Base-by-base conservation (phyloP, 176 grass and related monocot species). In the Tuctoria greenei region DNA sequence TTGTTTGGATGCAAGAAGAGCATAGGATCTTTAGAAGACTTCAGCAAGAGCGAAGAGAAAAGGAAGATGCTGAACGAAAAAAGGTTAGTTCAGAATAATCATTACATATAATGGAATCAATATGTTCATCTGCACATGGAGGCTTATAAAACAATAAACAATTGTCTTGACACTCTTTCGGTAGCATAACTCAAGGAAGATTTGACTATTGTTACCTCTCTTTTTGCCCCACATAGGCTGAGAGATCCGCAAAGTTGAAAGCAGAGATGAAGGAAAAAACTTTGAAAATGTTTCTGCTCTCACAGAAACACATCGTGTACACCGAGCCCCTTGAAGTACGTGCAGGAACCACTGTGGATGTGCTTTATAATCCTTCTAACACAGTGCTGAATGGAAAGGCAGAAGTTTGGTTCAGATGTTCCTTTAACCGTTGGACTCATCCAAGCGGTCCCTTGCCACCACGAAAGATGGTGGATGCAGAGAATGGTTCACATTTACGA, bases 271-370 rank as follows among this genome's bases (percentile, higher is more conserved):
- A 98, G 75, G 84, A 94, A 63, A 91, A 82, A 54, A 88, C 95
- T 34, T 90, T 98, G 86, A 91, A 84, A 76, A 49, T 13, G 5
- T 98, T 98, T 82, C 69, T 98, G 70, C 72, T 98, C 51, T 98
- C 91, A n/a, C 95, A 98, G 45, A 98, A 92, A 74, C 95, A 94
- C 70, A 90, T 94, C 1, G 95, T 98, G 37, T 98, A 94, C 55
- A 92, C 95, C 1, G 95, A 98, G 44, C 95, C 95, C 75, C 81
- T 98, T 42, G 95, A 92, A 83, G 79, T 98, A 69, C 75, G 58
- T 57, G 91, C 91, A 73, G 95, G 95, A 79, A 84, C 68, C 39
- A 79, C 72, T 6, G 91, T 94, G 18, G 82, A 86, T 21, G 87
- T 98, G 66, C 79, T 98, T 11, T 98, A 98, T 76, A 94, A 98